These are phyloP conservation scores for Cladosporium sp. DNA, from an alignment of 2,329 filamentous ascomycete species.

Conservation along the genomic window DNA sequence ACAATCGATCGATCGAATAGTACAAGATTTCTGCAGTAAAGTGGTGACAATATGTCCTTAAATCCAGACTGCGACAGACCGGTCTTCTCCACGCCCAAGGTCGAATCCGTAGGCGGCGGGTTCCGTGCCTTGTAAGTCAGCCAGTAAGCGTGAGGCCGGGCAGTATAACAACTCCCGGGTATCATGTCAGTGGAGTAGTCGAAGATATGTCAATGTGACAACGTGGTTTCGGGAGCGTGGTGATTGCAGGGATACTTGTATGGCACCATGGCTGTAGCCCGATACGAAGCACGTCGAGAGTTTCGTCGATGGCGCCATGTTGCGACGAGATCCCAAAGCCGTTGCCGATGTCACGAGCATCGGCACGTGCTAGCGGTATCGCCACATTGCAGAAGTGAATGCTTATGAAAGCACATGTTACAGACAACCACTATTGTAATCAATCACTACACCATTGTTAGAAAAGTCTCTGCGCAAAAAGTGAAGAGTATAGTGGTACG, in stretches of 20 bases:
- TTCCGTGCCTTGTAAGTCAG: not conserved
- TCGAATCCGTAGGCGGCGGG: not conserved
- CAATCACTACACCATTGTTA: not conserved
- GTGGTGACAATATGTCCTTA: not conserved
- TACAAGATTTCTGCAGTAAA: not conserved
- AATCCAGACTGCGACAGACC: too few species aligned
- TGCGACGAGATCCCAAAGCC: not conserved
- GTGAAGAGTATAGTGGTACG: not conserved
- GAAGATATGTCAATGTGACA: not conserved
- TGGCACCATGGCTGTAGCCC: not conserved
- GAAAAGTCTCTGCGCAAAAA: conserved; percentile 1
- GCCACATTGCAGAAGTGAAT: not conserved
- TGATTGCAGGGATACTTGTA: not conserved
- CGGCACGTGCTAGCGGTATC: not conserved
- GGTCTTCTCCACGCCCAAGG: not conserved
- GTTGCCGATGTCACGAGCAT: conserved; percentile 5
- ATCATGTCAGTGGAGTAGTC: not conserved
- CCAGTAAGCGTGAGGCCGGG: not conserved
- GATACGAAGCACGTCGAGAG: not conserved
- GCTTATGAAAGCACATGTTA: not conserved
- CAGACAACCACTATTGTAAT: not conserved
- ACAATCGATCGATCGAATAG: not conserved
- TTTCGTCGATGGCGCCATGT: conserved; percentile 4
- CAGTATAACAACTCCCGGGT: not conserved
- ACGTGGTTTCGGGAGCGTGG: not conserved